Conservation (phyloP, 2,329 filamentous ascomycete genomes). For the Pleomassaria siparia region DNA sequence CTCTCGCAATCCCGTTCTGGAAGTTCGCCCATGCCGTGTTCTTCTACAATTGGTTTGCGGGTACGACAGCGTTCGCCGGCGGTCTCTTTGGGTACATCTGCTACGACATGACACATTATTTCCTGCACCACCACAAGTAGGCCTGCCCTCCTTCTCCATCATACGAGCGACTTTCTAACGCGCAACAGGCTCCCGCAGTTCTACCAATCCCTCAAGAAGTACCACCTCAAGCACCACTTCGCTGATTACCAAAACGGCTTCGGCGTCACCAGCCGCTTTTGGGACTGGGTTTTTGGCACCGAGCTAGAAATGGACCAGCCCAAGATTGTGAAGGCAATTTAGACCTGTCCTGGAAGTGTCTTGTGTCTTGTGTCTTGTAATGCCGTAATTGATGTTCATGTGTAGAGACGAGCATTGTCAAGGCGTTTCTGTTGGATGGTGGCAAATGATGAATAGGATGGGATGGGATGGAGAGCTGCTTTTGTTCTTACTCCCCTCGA, state of each 20-base stretch:
- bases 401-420: conserved; percentile 1
- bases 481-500: not conserved
- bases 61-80: conserved; percentile 77
- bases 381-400: conserved; percentile 1
- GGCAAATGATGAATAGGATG: too few relatives aligned
- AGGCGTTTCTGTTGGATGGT: conserved; percentile 6
- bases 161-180: conserved; percentile 11
- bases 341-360: not conserved
- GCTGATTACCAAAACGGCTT: conserved; percentile 98
- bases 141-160: conserved; percentile 28
- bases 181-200: conserved; percentile 70
- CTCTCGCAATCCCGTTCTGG: conserved; percentile 88
- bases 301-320: conserved; percentile 63
- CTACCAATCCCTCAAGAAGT: conserved; percentile 94
- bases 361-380: not conserved
- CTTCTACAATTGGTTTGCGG: conserved; percentile 81
- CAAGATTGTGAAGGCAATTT: conserved; percentile 52
- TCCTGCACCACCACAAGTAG: conserved; percentile 89
- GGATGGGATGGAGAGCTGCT: too few relatives aligned
- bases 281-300: conserved; percentile 91
- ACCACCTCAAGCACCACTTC: conserved; percentile 96
- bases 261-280: conserved; percentile 93
- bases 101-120: conserved; percentile 98
- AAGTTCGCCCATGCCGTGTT: conserved; percentile 82
- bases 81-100: conserved; percentile 94